These are phyloP conservation scores for Fusarium virguliforme DNA, from an alignment of 2,329 filamentous ascomycete genomes.

Conservation along the genomic window DNA sequence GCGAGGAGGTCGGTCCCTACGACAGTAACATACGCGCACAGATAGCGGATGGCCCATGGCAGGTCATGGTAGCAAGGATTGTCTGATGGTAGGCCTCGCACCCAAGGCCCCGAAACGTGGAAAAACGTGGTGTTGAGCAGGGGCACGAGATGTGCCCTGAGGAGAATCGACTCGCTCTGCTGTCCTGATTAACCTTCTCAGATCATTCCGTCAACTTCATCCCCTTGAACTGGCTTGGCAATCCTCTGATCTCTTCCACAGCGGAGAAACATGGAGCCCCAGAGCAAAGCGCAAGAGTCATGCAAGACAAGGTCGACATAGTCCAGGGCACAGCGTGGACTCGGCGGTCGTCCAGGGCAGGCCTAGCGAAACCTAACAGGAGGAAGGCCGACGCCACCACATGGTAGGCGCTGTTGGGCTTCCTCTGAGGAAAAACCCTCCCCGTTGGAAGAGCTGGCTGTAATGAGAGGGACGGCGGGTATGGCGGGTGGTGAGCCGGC, in stretches of 20 bases:
- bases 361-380: constrained; percentile 45
- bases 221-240: not conserved
- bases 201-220: not conserved
- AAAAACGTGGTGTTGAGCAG: constrained; percentile 40
- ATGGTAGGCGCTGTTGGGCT: constrained; percentile 22
- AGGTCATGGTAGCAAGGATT: constrained; percentile 26
- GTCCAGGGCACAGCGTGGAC: constrained; percentile 38
- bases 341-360: constrained; percentile 42
- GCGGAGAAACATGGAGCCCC: constrained; percentile 10
- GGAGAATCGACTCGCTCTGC: not conserved
- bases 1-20: constrained; percentile 8
- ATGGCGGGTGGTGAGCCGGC: constrained; percentile 41
- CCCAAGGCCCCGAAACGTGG: constrained; percentile 25
- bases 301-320: constrained; percentile 32
- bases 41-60: not conserved
- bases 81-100: constrained; percentile 15
- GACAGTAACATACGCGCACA: constrained; percentile 16
- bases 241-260: constrained; percentile 3
- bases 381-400: constrained; percentile 47
- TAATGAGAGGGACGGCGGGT: constrained; percentile 30
- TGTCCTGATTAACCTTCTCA: not conserved
- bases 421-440: not conserved
- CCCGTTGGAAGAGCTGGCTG: constrained; percentile 18
- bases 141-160: constrained; percentile 32
- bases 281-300: constrained; percentile 39